phyloP scores from a whole-genome alignment of 148 eudicot genomes.

The Rhododendron ovatum region DNA sequence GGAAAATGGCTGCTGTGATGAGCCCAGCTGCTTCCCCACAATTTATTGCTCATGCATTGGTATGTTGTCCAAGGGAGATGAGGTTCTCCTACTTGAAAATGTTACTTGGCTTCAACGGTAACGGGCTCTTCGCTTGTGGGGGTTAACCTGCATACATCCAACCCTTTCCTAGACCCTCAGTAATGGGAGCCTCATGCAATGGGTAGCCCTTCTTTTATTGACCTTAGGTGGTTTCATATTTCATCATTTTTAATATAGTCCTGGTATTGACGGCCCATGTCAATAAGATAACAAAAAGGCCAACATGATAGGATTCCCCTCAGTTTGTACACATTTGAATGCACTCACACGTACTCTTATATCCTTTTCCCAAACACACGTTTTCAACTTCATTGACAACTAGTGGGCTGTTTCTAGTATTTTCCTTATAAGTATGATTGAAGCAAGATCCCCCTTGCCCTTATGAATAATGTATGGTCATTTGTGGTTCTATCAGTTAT shows the following conservation, averaged over 20 bases:
- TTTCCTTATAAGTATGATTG: neutral
- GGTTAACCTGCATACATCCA: neutral
- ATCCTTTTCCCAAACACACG: neutral
- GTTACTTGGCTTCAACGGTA: neutral
- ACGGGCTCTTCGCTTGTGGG: neutral
- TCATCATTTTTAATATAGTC: neutral
- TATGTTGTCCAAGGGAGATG: slow-evolving; percentile 12
- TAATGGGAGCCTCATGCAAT: neutral
- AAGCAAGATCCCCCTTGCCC: neutral
- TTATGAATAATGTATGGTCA: neutral
- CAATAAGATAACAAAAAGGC: neutral
- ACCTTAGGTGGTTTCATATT: neutral
- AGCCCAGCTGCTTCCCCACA: neutral
- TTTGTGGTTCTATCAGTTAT: neutral
- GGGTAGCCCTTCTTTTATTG: neutral
- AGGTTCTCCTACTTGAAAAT: neutral
- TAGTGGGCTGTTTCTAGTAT: neutral
- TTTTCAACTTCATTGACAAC: neutral
- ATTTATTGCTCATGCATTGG: neutral
- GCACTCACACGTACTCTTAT: neutral
- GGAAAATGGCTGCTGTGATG: neutral
- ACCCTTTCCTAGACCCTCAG: neutral
- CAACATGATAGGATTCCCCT: neutral
- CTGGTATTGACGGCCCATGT: neutral
- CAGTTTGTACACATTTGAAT: neutral